Conservation (phyloP, 345 rosid species). For the Zanthoxylum bungeanum region DNA sequence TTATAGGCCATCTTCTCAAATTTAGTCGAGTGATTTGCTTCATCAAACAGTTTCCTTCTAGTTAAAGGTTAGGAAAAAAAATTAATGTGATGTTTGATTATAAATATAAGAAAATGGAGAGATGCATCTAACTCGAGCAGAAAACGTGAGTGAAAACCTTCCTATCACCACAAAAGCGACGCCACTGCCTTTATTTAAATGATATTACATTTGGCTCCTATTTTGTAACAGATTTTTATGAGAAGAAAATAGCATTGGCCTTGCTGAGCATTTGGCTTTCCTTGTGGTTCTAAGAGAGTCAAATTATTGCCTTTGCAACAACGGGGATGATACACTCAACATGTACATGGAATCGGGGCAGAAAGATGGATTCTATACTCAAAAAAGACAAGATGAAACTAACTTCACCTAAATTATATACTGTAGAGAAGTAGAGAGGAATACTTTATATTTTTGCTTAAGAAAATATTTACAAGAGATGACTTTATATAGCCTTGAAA, state of each 20-base stretch:
- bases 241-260: slow-evolving; percentile 31
- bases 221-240: slow-evolving; percentile 33
- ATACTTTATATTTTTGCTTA: too few species aligned
- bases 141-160: slow-evolving; percentile 28
- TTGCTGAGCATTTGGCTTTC: slow-evolving; percentile 33
- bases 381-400: slow-evolving; percentile 12
- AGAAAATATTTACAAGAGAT: too few species aligned
- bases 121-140: neutral
- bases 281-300: slow-evolving; percentile 30
- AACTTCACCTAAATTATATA: neutral
- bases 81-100: neutral
- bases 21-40: slow-evolving; percentile 32
- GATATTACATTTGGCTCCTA: slow-evolving; percentile 16
- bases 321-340: slow-evolving; percentile 65
- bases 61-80: slow-evolving; percentile 3
- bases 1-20: slow-evolving; percentile 31
- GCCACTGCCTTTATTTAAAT: slow-evolving; percentile 33
- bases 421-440: too few species aligned
- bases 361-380: slow-evolving; percentile 45
- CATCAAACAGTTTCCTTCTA: slow-evolving; percentile 60
- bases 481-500: too few species aligned
- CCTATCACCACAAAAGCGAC: slow-evolving; percentile 37
- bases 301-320: slow-evolving; percentile 34
- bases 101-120: neutral
- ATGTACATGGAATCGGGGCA: slow-evolving; percentile 78